Base-by-base conservation (phyloP, 371 early-diverging fungal species). In the Fennellomyces sp. region DNA sequence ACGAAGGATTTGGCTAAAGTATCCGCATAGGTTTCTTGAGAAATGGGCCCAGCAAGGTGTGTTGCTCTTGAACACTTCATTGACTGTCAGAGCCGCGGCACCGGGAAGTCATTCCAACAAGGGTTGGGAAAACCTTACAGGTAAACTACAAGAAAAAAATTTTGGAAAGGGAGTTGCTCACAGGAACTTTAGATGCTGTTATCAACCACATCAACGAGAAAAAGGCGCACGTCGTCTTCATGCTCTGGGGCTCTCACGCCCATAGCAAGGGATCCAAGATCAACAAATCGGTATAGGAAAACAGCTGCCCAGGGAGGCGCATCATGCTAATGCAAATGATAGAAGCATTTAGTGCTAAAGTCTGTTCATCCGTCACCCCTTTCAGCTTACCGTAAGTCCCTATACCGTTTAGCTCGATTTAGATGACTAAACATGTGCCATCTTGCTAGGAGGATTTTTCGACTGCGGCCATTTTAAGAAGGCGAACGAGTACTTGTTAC, bases 201-300 rank as follows among this genome's bases (percentile, higher is more conserved):
- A 84, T 99, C 39, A 66, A 76, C 12, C 73, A 88, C 45, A 69
- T 99, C 48, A 92, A 86, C 68, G 76, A 83, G 17, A 73, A 78
- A 29, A 75, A 81, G 5, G 58, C 63, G 1, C 73, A 88, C 47
- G 83, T 97, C 15, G 99, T 98, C 36, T 99, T 99, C 77, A 88
- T 99, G 76, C 83, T 98, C n/a, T 98, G 99, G 99, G 99, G 99
- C n/a, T 63, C 70, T 5, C 83, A 89, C 72, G 97, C 97, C 11
- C 90, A 92, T 61, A 86, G 89, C 73, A 92, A 94, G 55, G 88
- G 87, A 6, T 68, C 75, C 0, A 64, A 65, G 30, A 83, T 91
- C 28, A 60, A 81, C 30, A 78, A 83, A 61, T 74, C 75, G 51
- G 88, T 86, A 78, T n/a, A 63, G 39, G 6, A 5, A 4, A 39